Evolutionary conservation across 805 yeast species (phyloP).

Genomic region (Ogataea glucozyma): DNA sequence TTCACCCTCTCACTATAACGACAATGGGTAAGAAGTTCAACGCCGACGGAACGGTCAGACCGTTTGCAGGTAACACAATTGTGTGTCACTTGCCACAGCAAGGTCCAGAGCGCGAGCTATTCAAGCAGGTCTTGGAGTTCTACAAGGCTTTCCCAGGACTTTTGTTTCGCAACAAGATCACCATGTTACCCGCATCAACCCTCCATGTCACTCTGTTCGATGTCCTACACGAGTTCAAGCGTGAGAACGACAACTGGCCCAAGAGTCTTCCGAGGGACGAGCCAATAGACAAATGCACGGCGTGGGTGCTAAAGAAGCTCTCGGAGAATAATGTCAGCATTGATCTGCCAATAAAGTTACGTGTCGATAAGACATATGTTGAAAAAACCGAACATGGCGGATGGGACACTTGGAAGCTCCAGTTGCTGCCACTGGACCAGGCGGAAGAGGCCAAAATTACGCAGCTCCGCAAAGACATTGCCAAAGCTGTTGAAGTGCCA

Average conservation of each 20-base stretch:
- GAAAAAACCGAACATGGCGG: constrained; percentile 16
- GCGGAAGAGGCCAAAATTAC: constrained; percentile 13
- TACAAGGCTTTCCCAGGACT: constrained; percentile 16
- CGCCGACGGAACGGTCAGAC: constrained; percentile 19
- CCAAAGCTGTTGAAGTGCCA: constrained; percentile 11
- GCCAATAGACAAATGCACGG: constrained; percentile 19
- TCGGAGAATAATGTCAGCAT: constrained; percentile 8
- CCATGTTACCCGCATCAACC: constrained; percentile 23
- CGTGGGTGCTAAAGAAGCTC: constrained; percentile 16
- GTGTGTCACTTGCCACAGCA: constrained; percentile 24
- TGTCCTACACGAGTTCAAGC: constrained; percentile 18
- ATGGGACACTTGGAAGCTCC: constrained; percentile 24
- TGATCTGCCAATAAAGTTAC: constrained; percentile 18
- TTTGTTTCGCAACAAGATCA: constrained; percentile 17
- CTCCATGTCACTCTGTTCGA: constrained; percentile 23
- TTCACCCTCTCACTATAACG: background rate
- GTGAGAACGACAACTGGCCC: constrained; percentile 21
- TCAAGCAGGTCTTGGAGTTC: constrained; percentile 17
- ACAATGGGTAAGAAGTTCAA: constrained; percentile 21
- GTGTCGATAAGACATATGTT: constrained; percentile 13
- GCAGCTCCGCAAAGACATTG: constrained; percentile 13
- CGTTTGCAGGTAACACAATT: constrained; percentile 20
- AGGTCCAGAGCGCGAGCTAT: constrained; percentile 16
- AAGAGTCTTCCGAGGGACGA: constrained; percentile 13
- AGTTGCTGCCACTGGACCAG: constrained; percentile 15